Percentiles rank a stretch among this genome's conserved stretches.
These are phyloP conservation scores for Spathaspora sp. DNA, from an alignment of 1,139 yeast genomes.

Conservation along the genomic window DNA sequence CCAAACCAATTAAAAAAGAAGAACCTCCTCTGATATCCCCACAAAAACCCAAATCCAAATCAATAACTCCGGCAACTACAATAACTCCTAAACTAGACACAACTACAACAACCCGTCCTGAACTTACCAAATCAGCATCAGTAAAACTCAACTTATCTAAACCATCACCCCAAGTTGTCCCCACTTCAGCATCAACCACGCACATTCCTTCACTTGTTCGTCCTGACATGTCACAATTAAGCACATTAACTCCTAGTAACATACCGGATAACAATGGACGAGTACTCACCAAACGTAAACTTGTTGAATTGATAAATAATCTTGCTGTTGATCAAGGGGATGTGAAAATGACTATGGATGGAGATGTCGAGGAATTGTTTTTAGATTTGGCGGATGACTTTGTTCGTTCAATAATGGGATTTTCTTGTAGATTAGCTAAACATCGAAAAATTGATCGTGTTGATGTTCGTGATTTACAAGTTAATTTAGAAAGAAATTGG, in stretches of 20 bases:
- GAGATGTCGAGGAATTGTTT: conserved; percentile 90
- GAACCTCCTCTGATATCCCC: not conserved
- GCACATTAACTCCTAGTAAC: conserved; percentile 20
- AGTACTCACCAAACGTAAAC: conserved; percentile 83
- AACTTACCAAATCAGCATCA: not conserved
- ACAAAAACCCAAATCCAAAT: not conserved
- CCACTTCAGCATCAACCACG: conserved; percentile 1
- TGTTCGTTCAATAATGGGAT: conserved; percentile 83
- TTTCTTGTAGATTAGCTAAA: conserved; percentile 93
- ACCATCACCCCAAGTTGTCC: not conserved
- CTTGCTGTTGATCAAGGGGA: conserved; percentile 86
- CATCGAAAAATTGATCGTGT: conserved; percentile 88
- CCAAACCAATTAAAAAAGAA: conserved; percentile 1
- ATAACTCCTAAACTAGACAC: conserved; percentile 3
- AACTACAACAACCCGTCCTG: conserved; percentile 1
- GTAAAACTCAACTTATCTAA: not conserved
- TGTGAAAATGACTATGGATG: conserved; percentile 88
- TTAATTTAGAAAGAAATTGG: conserved; percentile 94
- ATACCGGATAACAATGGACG: conserved; percentile 63
- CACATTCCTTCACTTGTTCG: conserved; percentile 5
- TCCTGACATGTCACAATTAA: conserved; percentile 8
- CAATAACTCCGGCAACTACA: conserved; percentile 3
- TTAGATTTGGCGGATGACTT: conserved; percentile 96
- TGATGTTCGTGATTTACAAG: conserved; percentile 86
- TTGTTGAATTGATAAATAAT: conserved; percentile 79